Percentiles rank a stretch among this genome's conserved stretches.
Conservation (phyloP, 2,329 filamentous ascomycete genomes). For the Metarhizium sp. region DNA sequence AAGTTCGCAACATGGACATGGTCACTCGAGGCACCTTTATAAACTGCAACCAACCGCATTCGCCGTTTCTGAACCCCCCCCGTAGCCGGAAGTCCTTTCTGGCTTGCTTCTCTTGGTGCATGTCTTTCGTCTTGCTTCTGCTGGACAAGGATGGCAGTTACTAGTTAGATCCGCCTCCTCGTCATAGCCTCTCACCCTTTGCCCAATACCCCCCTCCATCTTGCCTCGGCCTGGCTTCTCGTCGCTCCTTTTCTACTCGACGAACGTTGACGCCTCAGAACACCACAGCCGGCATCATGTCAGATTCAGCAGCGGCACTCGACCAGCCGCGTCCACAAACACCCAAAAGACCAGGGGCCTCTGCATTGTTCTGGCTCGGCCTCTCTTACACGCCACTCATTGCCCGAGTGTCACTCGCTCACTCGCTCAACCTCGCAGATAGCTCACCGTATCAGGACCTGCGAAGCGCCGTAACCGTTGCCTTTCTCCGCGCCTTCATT, state of each 20-base stretch:
- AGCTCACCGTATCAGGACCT: conserved; percentile 71
- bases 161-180: too few relatives aligned
- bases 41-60: too few relatives aligned
- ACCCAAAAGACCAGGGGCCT: not conserved
- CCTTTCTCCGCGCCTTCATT: conserved; percentile 60
- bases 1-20: too few relatives aligned
- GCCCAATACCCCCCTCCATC: not conserved
- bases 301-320: not conserved
- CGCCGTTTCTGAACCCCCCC: too few relatives aligned
- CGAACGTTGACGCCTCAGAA: not conserved
- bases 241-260: not conserved
- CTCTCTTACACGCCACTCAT: conserved; percentile 55
- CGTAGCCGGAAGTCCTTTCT: too few relatives aligned
- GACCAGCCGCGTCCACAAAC: not conserved
- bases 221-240: not conserved
- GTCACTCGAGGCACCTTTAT: too few relatives aligned
- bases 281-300: not conserved
- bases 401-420: conserved; percentile 36
- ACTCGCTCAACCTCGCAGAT: conserved; percentile 58
- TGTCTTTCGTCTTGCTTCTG: too few relatives aligned
- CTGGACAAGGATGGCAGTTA: too few relatives aligned
- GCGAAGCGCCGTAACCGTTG: conserved; percentile 61
- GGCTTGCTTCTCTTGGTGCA: too few relatives aligned
- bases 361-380: conserved; percentile 26
- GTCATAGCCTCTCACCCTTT: too few relatives aligned